Evolutionary conservation across 495 filamentous ascomycete genomes (phyloP).

Genomic region (Echria macrotheca): DNA sequence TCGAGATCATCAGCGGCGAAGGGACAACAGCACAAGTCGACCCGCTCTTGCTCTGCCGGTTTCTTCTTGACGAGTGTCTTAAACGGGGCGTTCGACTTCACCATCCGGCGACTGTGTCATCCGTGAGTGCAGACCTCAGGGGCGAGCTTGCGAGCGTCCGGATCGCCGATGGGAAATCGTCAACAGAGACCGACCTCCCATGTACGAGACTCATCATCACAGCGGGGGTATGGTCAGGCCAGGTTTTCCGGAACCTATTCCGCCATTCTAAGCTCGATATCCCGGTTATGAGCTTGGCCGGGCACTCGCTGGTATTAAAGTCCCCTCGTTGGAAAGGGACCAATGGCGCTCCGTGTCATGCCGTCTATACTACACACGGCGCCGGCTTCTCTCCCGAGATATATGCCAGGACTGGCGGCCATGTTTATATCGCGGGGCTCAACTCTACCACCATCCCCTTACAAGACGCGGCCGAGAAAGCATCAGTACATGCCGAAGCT

Average conservation of each 20-base stretch:
- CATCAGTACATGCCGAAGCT: conserved; percentile 36
- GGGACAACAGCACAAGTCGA: conserved; percentile 61
- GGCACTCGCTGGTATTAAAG: conserved; percentile 63
- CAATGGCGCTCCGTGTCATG: conserved; percentile 50
- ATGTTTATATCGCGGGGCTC: conserved; percentile 71
- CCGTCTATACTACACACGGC: conserved; percentile 59
- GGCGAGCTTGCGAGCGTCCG: conserved; percentile 43
- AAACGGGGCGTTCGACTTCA: conserved; percentile 61
- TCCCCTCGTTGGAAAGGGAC: conserved; percentile 50
- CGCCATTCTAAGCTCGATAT: conserved; percentile 44
- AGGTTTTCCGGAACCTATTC: conserved; percentile 60
- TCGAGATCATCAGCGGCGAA: conserved; percentile 60
- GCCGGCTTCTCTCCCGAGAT: conserved; percentile 65
- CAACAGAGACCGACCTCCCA: conserved; percentile 49
- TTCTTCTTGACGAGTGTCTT: conserved; percentile 53
- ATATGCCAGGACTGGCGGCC: conserved; percentile 57
- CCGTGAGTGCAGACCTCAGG: conserved; percentile 43
- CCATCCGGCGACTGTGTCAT: conserved; percentile 54
- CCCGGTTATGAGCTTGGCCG: conserved; percentile 58
- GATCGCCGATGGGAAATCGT: conserved; percentile 37
- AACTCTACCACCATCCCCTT: conserved; percentile 56
- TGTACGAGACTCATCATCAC: conserved; percentile 58
- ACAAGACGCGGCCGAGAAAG: conserved; percentile 48
- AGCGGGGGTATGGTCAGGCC: conserved; percentile 64
- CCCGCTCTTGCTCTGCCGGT: conserved; percentile 57